Conservation (phyloP, 2,329 filamentous ascomycete species). For the Pestalotiopsis sp. region DNA sequence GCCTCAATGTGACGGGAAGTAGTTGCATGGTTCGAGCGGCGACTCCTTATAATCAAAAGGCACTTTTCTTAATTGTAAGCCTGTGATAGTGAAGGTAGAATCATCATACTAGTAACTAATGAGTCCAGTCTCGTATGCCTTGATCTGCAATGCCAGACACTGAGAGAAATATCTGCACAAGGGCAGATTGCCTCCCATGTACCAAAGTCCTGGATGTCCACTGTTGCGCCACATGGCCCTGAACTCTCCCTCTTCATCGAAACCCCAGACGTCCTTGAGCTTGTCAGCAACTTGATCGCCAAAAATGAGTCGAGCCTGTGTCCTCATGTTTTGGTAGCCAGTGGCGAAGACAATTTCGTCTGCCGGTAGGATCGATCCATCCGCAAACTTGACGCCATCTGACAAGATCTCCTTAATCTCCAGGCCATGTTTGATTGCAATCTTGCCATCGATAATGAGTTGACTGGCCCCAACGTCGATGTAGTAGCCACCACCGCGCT, state of each 20-base stretch:
- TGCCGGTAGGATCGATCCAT: slow-evolving; percentile 53
- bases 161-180: slow-evolving; percentile 50
- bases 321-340: slow-evolving; percentile 68
- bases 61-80: too few species aligned
- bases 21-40: too few species aligned
- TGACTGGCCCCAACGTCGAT: slow-evolving; percentile 58
- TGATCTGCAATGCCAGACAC: slow-evolving; percentile 52
- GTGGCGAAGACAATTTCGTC: slow-evolving; percentile 62
- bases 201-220: slow-evolving; percentile 54
- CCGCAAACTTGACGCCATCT: slow-evolving; percentile 44
- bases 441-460: slow-evolving; percentile 58
- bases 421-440: slow-evolving; percentile 56
- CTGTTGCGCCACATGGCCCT: slow-evolving; percentile 50
- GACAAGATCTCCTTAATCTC: slow-evolving; percentile 49
- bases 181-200: slow-evolving; percentile 53
- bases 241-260: slow-evolving; percentile 59
- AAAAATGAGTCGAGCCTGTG: slow-evolving; percentile 62
- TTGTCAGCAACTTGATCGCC: slow-evolving; percentile 63
- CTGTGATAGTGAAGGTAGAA: too few species aligned
- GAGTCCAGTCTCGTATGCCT: slow-evolving; percentile 44
- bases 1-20: too few species aligned
- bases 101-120: neutral
- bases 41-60: too few species aligned
- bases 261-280: slow-evolving; percentile 64
- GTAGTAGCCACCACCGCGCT: slow-evolving; percentile 64